Conservation (phyloP, 2,329 filamentous ascomycete species). For the Aspergillus tamarii region DNA sequence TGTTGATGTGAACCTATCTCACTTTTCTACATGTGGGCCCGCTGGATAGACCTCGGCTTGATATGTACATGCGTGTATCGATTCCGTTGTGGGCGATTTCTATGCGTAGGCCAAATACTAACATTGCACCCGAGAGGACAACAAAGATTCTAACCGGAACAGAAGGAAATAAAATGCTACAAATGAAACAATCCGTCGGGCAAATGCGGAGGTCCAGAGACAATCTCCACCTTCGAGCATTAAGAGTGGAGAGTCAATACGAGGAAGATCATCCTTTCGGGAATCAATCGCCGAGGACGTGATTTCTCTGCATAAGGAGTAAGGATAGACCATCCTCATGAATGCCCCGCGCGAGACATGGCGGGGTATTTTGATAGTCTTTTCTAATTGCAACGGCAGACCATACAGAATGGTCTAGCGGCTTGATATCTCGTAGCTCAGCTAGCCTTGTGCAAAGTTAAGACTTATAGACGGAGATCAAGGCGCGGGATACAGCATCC, state of each 20-base stretch:
- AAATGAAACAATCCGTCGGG: not conserved
- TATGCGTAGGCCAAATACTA: not conserved
- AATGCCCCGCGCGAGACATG: not conserved
- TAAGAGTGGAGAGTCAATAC: not conserved
- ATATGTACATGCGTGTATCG: not conserved
- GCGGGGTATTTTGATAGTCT: not conserved
- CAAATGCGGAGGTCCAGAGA: not conserved
- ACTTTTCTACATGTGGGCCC: not conserved
- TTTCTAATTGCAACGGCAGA: not conserved
- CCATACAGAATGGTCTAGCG: rapidly evolving
- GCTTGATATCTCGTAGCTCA: not conserved
- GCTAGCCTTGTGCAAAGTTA: not conserved
- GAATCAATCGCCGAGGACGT: not conserved
- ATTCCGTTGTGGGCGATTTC: not conserved
- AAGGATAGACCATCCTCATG: not conserved
- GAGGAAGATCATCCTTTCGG: not conserved
- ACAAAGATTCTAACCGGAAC: no score
- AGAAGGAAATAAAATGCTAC: not conserved
- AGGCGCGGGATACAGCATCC: not conserved
- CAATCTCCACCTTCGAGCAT: not conserved
- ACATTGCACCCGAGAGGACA: no score
- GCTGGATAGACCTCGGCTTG: not conserved
- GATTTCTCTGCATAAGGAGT: not conserved
- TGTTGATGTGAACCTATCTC: not conserved
- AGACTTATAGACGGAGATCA: not conserved